phyloP scores from a whole-genome alignment of 2,329 filamentous ascomycete genomes.

The Ceratocystiopsis minuta region DNA sequence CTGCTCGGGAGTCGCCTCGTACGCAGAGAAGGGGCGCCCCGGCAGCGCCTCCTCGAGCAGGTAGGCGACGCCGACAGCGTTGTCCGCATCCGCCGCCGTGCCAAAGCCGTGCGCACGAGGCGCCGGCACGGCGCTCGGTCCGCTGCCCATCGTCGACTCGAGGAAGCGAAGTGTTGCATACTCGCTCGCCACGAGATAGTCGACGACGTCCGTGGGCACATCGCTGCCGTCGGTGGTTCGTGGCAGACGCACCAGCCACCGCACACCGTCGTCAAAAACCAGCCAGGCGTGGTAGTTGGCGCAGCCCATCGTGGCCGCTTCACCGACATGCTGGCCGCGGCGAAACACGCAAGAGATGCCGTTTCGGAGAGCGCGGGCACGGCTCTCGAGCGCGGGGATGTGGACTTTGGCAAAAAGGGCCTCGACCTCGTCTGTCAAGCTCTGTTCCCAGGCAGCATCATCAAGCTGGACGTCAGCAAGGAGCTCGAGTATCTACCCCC shows the following conservation, averaged over 20 bases:
- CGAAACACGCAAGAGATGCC: not conserved
- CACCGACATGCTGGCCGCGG: not conserved
- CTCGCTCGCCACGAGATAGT: slow-evolving; percentile 3
- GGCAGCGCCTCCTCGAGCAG: slow-evolving; percentile 4
- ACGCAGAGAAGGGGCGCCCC: not conserved
- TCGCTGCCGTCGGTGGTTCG: not conserved
- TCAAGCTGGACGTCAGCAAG: not conserved
- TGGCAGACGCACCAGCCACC: slow-evolving; percentile 3
- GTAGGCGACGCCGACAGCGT: slow-evolving; percentile 1
- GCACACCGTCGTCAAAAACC: slow-evolving; percentile 2
- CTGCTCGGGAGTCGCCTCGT: slow-evolving; percentile 1
- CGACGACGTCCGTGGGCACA: not conserved
- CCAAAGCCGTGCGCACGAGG: slow-evolving; percentile 1
- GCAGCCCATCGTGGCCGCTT: not conserved
- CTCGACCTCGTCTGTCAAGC: not conserved
- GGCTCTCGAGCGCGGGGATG: not conserved
- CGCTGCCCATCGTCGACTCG: not conserved
- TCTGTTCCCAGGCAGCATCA: not conserved
- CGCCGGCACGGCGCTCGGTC: not conserved
- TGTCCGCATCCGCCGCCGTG: not conserved
- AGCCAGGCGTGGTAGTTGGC: slow-evolving; percentile 4
- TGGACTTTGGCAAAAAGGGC: not conserved
- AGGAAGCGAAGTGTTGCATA: slow-evolving; percentile 4
- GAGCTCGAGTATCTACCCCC: not conserved
- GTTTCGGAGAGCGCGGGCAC: not conserved